Conservation (phyloP, 1,284 basidiomycete species). For the Coniophora puteana region DNA sequence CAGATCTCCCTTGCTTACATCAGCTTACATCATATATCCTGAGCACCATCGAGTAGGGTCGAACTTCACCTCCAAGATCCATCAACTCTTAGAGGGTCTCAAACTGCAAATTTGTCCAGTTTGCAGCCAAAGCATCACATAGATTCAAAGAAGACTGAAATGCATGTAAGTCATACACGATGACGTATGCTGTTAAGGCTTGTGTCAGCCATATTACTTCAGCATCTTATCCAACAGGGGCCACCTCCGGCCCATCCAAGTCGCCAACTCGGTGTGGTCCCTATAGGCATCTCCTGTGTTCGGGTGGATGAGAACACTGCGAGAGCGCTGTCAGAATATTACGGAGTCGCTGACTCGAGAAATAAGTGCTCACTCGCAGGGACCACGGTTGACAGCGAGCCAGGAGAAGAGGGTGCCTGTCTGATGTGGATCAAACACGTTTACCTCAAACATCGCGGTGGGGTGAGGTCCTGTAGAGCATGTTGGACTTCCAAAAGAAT, state of each 20-base stretch:
- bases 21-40: too few relatives aligned
- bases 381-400: conserved; percentile 38
- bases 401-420: conserved; percentile 38
- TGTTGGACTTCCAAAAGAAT: too few relatives aligned
- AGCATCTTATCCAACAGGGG: conserved; percentile 46
- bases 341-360: neutral
- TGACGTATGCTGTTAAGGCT: too few relatives aligned
- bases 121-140: too few relatives aligned
- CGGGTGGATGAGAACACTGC: conserved; percentile 68
- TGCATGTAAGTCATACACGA: too few relatives aligned
- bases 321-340: neutral
- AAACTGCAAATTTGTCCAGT: too few relatives aligned
- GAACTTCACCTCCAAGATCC: too few relatives aligned
- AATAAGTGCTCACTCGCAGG: conserved; percentile 27
- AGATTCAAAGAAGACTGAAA: too few relatives aligned
- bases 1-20: too few relatives aligned
- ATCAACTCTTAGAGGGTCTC: too few relatives aligned
- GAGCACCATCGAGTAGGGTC: too few relatives aligned
- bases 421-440: conserved; percentile 33
- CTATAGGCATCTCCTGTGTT: conserved; percentile 57
- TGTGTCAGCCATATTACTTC: conserved; percentile 13
- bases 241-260: conserved; percentile 69
- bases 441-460: conserved; percentile 39
- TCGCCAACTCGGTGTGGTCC: conserved; percentile 62
- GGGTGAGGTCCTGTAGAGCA: conserved; percentile 31